These are phyloP conservation scores for Erythrophleum fordii DNA, from an alignment of 306 rosid genomes.

Conservation along the genomic window DNA sequence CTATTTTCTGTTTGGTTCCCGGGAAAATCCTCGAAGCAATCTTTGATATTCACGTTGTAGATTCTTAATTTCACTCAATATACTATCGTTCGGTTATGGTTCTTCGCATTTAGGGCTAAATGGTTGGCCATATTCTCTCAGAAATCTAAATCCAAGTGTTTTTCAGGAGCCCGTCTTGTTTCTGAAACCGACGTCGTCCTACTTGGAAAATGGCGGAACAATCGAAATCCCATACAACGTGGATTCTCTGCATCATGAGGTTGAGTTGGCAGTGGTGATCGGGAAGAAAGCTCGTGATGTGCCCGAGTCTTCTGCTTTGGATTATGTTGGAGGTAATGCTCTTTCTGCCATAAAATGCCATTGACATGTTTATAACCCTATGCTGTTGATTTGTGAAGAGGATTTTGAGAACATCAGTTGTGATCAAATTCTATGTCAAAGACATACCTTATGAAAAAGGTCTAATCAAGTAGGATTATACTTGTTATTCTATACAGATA, in stretches of 20 bases:
- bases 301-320: constrained; percentile 79
- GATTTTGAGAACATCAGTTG: not conserved
- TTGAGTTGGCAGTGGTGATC: constrained; percentile 92
- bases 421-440: not conserved
- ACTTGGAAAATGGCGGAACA: constrained; percentile 85
- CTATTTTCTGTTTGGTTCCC: not conserved
- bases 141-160: not conserved
- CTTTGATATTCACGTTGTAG: not conserved
- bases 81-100: not conserved
- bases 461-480: not conserved
- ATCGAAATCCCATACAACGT: constrained; percentile 83
- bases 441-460: not conserved
- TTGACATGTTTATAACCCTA: not conserved
- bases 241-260: constrained; percentile 88
- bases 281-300: constrained; percentile 87
- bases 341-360: not conserved
- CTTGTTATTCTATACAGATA: not conserved
- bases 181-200: constrained; percentile 92
- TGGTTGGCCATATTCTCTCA: not conserved
- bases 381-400: not conserved
- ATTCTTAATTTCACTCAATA: not conserved
- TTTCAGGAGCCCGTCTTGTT: constrained; percentile 85
- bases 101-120: not conserved
- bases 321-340: constrained; percentile 74
- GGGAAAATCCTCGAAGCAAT: not conserved